Percentiles rank a stretch among this genome's conserved stretches.
Conservation (phyloP, 441 rosid species). For the Populus hybrid region DNA sequence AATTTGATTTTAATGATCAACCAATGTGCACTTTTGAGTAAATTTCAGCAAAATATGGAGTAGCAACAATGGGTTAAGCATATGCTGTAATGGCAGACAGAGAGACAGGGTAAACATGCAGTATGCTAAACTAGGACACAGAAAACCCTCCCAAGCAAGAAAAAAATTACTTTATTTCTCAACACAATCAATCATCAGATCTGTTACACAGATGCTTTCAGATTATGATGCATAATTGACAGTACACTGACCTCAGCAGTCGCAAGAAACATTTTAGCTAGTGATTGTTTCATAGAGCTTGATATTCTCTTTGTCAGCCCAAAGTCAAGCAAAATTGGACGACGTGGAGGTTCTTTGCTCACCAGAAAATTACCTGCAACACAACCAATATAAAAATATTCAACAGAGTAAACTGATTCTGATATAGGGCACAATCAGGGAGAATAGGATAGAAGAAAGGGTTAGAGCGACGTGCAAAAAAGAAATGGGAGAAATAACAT, state of each 20-base stretch:
- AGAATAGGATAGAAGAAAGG: not conserved
- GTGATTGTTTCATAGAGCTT: conserved; percentile 75
- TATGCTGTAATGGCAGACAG: not conserved
- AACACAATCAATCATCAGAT: not conserved
- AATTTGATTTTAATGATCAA: not conserved
- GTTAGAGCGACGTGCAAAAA: too few relatives aligned
- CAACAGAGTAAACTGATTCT: not conserved
- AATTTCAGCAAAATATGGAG: not conserved
- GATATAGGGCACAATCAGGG: not conserved
- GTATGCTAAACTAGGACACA: not conserved
- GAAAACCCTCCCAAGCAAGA: not conserved
- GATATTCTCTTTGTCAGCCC: conserved; percentile 91
- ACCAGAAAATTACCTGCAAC: conserved; percentile 88
- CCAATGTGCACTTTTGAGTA: not conserved
- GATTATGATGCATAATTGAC: conserved; percentile 1
- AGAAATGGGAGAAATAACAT: not conserved
- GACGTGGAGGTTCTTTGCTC: conserved; percentile 84
- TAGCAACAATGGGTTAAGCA: not conserved
- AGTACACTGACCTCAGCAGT: conserved; percentile 53
- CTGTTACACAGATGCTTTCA: not conserved
- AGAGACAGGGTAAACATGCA: not conserved
- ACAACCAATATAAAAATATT: conserved; percentile 15
- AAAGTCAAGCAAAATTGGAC: conserved; percentile 89
- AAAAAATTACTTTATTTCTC: not conserved
- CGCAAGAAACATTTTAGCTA: conserved; percentile 98